Base-by-base conservation (phyloP, 805 yeast species). In the Pichia nanzhaoensis region DNA sequence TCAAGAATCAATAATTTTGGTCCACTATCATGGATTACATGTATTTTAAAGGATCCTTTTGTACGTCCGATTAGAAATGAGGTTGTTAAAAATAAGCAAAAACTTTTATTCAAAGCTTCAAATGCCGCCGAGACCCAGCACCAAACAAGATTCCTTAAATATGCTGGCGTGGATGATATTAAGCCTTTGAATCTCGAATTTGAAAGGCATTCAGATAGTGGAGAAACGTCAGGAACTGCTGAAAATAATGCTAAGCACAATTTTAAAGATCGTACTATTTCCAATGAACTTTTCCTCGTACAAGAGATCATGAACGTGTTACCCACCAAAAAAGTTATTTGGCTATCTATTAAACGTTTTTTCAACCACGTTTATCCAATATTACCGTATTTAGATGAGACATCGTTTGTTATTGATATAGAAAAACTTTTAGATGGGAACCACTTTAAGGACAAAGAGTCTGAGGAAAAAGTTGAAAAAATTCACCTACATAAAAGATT, bases 1-100 rank as follows among this genome's bases (percentile, higher is more conserved):
- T 61, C 69, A 3, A 58, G 76, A 36, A 58, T 71, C 28, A 66
- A 67, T 47, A 69, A 70, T 51, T 71, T 68, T 57, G 84, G 82
- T 1, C 78, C 82, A 0, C 65, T 76, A 31, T 58, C 80, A 1
- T 72, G 78, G 71, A 51, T 71, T 4, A 59, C 82, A 0, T 46
- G 73, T 21, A 58, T 77, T 43, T 67, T 68, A 44, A 75, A 68
- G 50, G 84, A 79, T 58, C 64, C 61, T 38, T 63, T 61, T 53
- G 37, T 67, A 46, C 53, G 55, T 16, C 59, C 66, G 2, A 49
- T 68, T n/a, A 67, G 63, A 79, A 41, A 40, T 30, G 53, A 52
- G 44, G 49, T 58, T 6, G 21, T 55, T 18, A 57, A 52, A 17
- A 41, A 41, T 30, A 61, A 55, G 35, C 55, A 50, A 39, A 49